These are phyloP conservation scores for Yueomyces sp. DNA, from an alignment of 805 yeast species.

Conservation along the genomic window DNA sequence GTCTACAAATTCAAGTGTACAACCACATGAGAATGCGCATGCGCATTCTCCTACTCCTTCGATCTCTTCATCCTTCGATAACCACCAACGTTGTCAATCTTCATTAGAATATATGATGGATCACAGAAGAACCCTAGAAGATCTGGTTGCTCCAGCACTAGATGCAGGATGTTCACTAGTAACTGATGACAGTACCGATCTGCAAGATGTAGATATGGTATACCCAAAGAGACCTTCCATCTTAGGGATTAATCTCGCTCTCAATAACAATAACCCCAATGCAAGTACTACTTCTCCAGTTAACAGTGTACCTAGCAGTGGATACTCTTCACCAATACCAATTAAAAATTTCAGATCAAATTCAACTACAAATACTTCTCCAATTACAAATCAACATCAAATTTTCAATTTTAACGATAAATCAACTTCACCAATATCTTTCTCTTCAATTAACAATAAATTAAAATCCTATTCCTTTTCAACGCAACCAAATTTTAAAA, in stretches of 20 bases:
- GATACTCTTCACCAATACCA: not conserved
- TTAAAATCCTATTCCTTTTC: too few relatives aligned
- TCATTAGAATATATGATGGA: not conserved
- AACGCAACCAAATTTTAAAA: too few relatives aligned
- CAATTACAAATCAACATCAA: not conserved
- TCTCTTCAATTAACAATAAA: not conserved
- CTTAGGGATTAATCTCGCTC: constrained; percentile 29
- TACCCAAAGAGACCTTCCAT: constrained; percentile 48
- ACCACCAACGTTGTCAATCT: not conserved
- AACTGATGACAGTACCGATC: constrained; percentile 43
- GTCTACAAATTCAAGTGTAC: not conserved
- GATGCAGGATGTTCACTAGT: constrained; percentile 63
- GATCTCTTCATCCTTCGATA: too few relatives aligned
- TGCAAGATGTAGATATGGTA: constrained; percentile 65
- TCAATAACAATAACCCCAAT: constrained; percentile 22
- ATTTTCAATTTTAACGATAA: not conserved
- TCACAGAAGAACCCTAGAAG: constrained; percentile 36
- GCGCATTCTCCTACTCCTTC: not conserved
- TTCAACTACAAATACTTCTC: not conserved
- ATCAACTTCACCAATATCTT: not conserved
- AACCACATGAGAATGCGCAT: not conserved
- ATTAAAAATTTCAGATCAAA: not conserved
- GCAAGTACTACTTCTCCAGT: not conserved
- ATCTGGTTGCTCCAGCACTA: constrained; percentile 67
- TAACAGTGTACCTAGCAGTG: not conserved